phyloP scores from a whole-genome alignment of 148 eudicot species.

The Chenopodium formosanum region DNA sequence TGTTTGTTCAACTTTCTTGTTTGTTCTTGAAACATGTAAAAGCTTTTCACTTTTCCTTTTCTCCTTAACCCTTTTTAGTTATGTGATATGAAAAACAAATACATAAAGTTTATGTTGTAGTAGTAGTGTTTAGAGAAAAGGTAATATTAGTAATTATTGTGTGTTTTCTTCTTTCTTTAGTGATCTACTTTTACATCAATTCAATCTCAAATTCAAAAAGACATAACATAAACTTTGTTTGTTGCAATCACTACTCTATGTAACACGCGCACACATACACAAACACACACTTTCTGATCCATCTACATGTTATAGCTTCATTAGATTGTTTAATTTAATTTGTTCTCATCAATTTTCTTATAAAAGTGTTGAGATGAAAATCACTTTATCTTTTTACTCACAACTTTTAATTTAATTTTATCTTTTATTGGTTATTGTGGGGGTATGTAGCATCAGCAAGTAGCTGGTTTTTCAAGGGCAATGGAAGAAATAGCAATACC shows the following conservation, averaged over 20 bases:
- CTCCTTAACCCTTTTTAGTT: constrained; percentile 34
- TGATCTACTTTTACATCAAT: constrained; percentile 32
- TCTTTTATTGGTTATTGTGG: constrained; percentile 29
- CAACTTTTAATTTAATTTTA: constrained; percentile 14
- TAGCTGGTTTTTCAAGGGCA: constrained; percentile 41
- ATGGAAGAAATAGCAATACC: constrained; percentile 48
- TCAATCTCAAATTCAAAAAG: constrained; percentile 29
- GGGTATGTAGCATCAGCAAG: constrained; percentile 31
- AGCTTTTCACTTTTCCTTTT: constrained; percentile 32
- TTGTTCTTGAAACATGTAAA: constrained; percentile 43
- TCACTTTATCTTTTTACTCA: constrained; percentile 17
- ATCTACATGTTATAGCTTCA: not conserved
- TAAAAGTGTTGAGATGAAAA: constrained; percentile 16
- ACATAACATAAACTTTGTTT: constrained; percentile 27
- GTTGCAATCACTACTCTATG: not conserved
- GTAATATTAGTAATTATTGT: constrained; percentile 37
- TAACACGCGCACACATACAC: constrained; percentile 1
- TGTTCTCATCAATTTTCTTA: constrained; percentile 5
- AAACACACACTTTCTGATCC: not conserved
- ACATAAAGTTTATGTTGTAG: not conserved
- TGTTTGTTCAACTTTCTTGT: constrained; percentile 22
- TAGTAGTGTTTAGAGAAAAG: constrained; percentile 32
- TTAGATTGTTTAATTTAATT: not conserved
- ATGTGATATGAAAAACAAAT: constrained; percentile 26
- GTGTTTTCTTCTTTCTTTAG: constrained; percentile 26